Evolutionary conservation across 2,329 filamentous ascomycete genomes (phyloP).

Genomic region (Hirsutella rhossiliensis): DNA sequence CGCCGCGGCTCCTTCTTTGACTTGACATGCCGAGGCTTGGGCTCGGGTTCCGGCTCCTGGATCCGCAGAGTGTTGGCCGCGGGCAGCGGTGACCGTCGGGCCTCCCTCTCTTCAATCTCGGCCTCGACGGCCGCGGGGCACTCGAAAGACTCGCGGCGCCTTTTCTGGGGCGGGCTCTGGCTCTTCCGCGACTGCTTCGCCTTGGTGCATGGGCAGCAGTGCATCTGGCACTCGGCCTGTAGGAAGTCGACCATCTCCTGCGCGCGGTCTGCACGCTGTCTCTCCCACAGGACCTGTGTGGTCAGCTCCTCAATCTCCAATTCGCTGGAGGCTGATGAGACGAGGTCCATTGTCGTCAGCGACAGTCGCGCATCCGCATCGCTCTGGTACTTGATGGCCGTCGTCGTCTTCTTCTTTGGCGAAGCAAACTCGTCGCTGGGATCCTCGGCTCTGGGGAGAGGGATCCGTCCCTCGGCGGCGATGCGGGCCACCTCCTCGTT

Average conservation of each 20-base stretch:
- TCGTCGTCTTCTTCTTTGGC: slow-evolving; percentile 34
- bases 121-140: slow-evolving; percentile 1
- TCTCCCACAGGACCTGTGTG: slow-evolving; percentile 42
- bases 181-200: slow-evolving; percentile 8
- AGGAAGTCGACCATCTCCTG: slow-evolving; percentile 66
- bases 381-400: slow-evolving; percentile 2
- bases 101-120: not conserved
- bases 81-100: slow-evolving; percentile 7
- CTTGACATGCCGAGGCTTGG: slow-evolving; percentile 10
- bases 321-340: slow-evolving; percentile 42
- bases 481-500: slow-evolving; percentile 64
- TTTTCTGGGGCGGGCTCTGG: slow-evolving; percentile 8
- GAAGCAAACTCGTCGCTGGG: slow-evolving; percentile 51
- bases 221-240: slow-evolving; percentile 60
- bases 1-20: slow-evolving; percentile 29
- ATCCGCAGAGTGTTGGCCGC: not conserved
- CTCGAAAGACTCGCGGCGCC: slow-evolving; percentile 6
- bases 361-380: slow-evolving; percentile 29
- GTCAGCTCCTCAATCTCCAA: slow-evolving; percentile 46
- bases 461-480: slow-evolving; percentile 58
- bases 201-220: slow-evolving; percentile 50
- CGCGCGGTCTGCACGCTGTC: slow-evolving; percentile 54
- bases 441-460: slow-evolving; percentile 42
- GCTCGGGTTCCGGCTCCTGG: slow-evolving; percentile 5
- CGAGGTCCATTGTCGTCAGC: slow-evolving; percentile 35